Evolutionary conservation across 2,329 filamentous ascomycete genomes (phyloP).

Genomic region (Apiospora saccharicola): DNA sequence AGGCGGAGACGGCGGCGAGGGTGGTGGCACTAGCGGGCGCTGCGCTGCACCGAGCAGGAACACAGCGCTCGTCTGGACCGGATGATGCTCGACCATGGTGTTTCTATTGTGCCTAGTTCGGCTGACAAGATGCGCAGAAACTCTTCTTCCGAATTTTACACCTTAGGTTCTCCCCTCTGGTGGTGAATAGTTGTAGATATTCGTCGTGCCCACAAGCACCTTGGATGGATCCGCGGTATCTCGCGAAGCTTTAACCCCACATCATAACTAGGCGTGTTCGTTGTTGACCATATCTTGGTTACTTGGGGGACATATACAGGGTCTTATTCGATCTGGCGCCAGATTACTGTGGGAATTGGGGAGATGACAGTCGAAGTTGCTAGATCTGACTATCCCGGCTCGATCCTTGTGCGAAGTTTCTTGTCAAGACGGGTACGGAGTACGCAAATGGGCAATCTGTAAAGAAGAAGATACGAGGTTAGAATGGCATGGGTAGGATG

Average conservation of each 20-base stretch:
- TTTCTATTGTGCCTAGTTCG: conserved; percentile 1
- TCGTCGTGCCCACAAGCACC: conserved; percentile 17
- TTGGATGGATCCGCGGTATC: conserved; percentile 12
- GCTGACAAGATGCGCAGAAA: background rate
- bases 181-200: background rate
- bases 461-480: background rate
- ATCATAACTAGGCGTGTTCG: background rate
- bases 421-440: background rate
- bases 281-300: conserved; percentile 18
- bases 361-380: conserved; percentile 10
- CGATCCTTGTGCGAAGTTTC: background rate
- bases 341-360: background rate
- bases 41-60: conserved; percentile 41
- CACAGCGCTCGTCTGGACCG: conserved; percentile 45
- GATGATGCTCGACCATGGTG: conserved; percentile 44
- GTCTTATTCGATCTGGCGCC: conserved; percentile 3
- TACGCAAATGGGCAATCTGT: background rate
- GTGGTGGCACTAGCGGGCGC: conserved; percentile 42
- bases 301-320: background rate
- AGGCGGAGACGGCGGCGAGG: conserved; percentile 45
- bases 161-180: background rate
- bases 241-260: conserved; percentile 21
- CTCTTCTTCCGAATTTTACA: background rate
- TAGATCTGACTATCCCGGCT: background rate
- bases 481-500: background rate